Conservation (phyloP, 1,284 basidiomycete genomes). For the Ustilago hordei region DNA sequence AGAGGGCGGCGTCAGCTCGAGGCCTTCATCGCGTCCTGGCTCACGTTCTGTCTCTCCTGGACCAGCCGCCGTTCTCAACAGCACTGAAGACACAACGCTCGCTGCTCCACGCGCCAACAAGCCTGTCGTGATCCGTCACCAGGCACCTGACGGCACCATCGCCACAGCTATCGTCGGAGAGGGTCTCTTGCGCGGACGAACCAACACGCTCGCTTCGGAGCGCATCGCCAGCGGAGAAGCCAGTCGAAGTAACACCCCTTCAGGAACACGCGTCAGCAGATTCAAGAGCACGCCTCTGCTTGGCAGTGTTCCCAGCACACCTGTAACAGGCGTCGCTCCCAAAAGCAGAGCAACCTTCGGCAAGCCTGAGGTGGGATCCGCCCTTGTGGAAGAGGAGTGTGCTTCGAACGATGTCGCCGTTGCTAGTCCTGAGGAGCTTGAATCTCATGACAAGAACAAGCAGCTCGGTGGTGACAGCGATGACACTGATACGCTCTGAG, state of each 20-base stretch:
- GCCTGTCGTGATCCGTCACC: slow-evolving; percentile 56
- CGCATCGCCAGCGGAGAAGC: slow-evolving; percentile 26
- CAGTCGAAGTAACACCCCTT: slow-evolving; percentile 49
- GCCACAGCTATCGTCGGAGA: slow-evolving; percentile 57
- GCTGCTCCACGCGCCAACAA: slow-evolving; percentile 47
- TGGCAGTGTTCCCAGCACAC: slow-evolving; percentile 25
- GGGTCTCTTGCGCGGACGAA: slow-evolving; percentile 51
- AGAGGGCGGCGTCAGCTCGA: slow-evolving; percentile 17
- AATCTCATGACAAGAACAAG: slow-evolving; percentile 26
- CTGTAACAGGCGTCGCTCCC: slow-evolving; percentile 18
- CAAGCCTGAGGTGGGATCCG: slow-evolving; percentile 29
- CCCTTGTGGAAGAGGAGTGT: slow-evolving; percentile 25
- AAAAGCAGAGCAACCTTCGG: slow-evolving; percentile 17
- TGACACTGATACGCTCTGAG: slow-evolving; percentile 31
- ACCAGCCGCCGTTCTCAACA: slow-evolving; percentile 13
- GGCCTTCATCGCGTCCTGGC: slow-evolving; percentile 30
- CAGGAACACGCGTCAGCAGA: slow-evolving; percentile 39
- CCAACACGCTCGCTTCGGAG: slow-evolving; percentile 15
- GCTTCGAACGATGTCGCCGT: slow-evolving; percentile 10
- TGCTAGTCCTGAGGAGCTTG: slow-evolving; percentile 40
- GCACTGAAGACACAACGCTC: slow-evolving; percentile 17
- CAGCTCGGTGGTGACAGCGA: slow-evolving; percentile 38
- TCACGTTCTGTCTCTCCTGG: slow-evolving; percentile 47
- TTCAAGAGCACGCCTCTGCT: slow-evolving; percentile 54
- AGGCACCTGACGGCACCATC: slow-evolving; percentile 44